Base-by-base conservation (phyloP, 2,329 filamentous ascomycete genomes). In the Exophiala mesophila region DNA sequence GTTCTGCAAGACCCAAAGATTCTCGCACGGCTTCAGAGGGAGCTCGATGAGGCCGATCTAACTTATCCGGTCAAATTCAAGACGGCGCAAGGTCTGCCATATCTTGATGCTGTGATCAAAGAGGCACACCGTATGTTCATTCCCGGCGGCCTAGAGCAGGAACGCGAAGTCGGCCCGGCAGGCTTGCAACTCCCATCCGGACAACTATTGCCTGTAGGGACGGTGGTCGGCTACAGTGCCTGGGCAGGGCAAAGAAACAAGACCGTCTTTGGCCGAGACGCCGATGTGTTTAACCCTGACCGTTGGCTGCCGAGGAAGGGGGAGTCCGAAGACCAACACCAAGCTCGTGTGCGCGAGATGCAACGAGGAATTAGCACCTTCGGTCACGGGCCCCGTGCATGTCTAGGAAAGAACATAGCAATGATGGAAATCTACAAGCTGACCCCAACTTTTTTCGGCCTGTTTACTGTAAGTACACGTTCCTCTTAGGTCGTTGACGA, bases 181-280 rank as follows among this genome's bases (percentile, higher is more conserved):
- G 59, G 63, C 1, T 43, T 50, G 3, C 32, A 44, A 1, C 48
- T 65, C 21, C 16, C 32, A 17, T 50, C 51, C 13, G 61, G 57
- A 2, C 44, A 48, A 4, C 45, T 55, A 23, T 53, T 68, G 23
- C 64, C 64, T 0, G 55, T 51, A 3, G 67, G 66, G 10, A 69
- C 65, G 0, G 55, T 64, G 4, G 59, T 71, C 5, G 69, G 68
- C 4, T 59, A 70, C 31, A 72, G 70, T 36, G 53, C 66, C 0
- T 68, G 65, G 59, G 64, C 68, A 0, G 41, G 70, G 1, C 66
- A 71, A 17, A 57, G 59, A 7, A 60, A 71, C 36, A 53, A 52
- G 5, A 44, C 55, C 0, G 57, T 72, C 6, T 74, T 67, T 37
- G 59, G 60, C 0, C 29, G 36, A 12, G 53, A 57, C 31, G 47